Evolutionary conservation across 139 green algal genomes (phyloP).

Genomic region (Chlorella sp.): DNA sequence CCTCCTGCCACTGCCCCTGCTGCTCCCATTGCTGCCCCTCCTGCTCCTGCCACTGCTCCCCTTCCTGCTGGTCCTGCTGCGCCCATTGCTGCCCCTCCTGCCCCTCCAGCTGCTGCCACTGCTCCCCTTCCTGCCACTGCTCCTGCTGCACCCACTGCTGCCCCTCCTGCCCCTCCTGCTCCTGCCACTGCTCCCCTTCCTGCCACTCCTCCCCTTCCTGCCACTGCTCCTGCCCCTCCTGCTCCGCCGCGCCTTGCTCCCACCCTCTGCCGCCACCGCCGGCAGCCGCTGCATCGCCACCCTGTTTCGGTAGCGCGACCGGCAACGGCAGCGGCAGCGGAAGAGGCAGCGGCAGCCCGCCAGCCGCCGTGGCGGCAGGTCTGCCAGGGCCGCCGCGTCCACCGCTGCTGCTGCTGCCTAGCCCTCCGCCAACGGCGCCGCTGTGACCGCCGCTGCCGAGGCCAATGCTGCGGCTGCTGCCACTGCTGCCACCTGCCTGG

Average conservation of each 20-base stretch:
- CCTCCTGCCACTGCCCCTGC: neutral
- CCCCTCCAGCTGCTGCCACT: neutral
- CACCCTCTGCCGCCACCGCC: neutral
- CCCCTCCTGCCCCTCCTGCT: neutral
- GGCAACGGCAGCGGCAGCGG: constrained; percentile 24
- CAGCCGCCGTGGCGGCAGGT: neutral
- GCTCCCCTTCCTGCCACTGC: neutral
- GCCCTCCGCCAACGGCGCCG: neutral
- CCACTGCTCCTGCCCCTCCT: neutral
- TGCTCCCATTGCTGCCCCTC: constrained; percentile 11
- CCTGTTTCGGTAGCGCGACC: neutral
- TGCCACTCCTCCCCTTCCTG: neutral
- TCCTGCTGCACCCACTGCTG: too few relatives aligned
- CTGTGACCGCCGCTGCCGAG: neutral
- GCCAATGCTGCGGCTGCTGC: neutral
- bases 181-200: neutral
- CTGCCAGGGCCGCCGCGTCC: neutral
- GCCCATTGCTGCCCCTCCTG: neutral
- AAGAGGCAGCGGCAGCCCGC: neutral
- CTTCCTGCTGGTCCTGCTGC: neutral
- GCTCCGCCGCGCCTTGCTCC: neutral
- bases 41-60: neutral
- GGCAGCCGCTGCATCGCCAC: neutral
- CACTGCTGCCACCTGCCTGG: neutral
- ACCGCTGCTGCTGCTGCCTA: neutral